Percentiles rank a stretch among this genome's conserved stretches.
phyloP scores from a whole-genome alignment of 768 basidiomycete genomes.

The Leucosporidium yakuticum region DNA sequence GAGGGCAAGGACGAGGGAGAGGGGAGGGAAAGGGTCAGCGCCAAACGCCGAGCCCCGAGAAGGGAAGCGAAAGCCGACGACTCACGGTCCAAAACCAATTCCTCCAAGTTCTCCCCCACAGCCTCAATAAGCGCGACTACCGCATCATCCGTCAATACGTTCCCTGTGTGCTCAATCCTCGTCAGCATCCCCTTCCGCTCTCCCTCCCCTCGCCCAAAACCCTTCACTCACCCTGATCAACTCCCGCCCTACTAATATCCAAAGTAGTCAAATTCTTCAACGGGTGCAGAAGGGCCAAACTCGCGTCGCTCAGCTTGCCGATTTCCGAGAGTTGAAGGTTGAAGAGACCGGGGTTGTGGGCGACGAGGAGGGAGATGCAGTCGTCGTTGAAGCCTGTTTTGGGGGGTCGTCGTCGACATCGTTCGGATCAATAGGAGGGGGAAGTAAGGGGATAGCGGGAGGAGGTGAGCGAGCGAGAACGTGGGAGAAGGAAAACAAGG shows the following conservation, averaged over 20 bases:
- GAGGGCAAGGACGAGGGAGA: too few species aligned
- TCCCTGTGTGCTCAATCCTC: background rate
- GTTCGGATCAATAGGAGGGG: background rate
- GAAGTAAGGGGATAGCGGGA: too few species aligned
- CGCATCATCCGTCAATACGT: background rate
- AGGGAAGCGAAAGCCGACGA: background rate
- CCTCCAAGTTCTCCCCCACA: slow-evolving; percentile 2
- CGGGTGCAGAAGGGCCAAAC: slow-evolving; percentile 53
- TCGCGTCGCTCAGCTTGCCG: slow-evolving; percentile 60
- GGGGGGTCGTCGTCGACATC: slow-evolving; percentile 25
- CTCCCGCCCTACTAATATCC: slow-evolving; percentile 61
- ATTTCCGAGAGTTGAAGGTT: slow-evolving; percentile 74
- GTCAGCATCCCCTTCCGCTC: background rate
- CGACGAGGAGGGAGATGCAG: slow-evolving; percentile 58
- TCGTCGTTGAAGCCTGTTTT: slow-evolving; percentile 59
- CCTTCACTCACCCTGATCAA: background rate
- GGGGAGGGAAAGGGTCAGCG: too few species aligned
- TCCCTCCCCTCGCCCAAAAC: background rate
- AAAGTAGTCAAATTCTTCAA: slow-evolving; percentile 54
- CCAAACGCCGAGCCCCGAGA: background rate
- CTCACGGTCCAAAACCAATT: slow-evolving; percentile 9
- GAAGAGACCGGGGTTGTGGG: slow-evolving; percentile 54
- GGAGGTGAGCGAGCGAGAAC: background rate
- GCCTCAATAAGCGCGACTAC: slow-evolving; percentile 6
- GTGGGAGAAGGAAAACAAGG: background rate